Base-by-base conservation (phyloP, 2,329 filamentous ascomycete genomes). In the Penicillium sumatraense region DNA sequence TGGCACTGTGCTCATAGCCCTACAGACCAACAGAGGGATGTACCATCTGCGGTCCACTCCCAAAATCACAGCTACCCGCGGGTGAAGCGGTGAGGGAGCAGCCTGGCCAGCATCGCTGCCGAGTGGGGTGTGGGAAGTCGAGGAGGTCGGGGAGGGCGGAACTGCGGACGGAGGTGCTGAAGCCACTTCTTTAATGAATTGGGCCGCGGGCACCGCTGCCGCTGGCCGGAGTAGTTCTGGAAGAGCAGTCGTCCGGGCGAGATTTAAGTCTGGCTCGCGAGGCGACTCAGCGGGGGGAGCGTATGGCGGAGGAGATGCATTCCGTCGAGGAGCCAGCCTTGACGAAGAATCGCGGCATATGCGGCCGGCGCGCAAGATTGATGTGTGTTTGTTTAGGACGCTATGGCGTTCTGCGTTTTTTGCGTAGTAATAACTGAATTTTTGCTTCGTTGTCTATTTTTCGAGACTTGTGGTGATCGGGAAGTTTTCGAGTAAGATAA, bases 51-150 rank as follows among this genome's bases (percentile, higher is more conserved):
- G 81, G 51, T 88, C 86, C 14, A 95, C 85, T 49, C 90, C 89
- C 44, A 93, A 82, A 27, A 91, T 83, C 64, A 92, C 89, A 59
- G 90, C 90, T 53, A 93, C 86, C 53, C 89, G 89, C 11, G 90
- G 90, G 68, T 92, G 89, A 40, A 91, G 80, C 49, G 76, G 72
- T 33, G 75, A 75, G 10, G 68, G 50, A 41, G 54, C 51, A 47
- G 63, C 53, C 54, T 69, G 68, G 35, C 63, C 63, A 50, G 63
- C 64, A 66, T 73, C 67, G 56, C 65, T 68, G 61, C 59, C 58
- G 58, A 49, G 62, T 57, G 70, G 64, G 57, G 63, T 61, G 54
- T 63, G 64, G 45, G 68, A 64, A 3, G 65, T 60, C 16, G 70
- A 70, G 49, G 67, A 58, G 53, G 59, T 60, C 20, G 68, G 69